A percentile compares a stretch with the other conserved stretches of the same genome.
Evolutionary conservation across 345 rosid species (phyloP).

Genomic region (Eutrema yunnanense): DNA sequence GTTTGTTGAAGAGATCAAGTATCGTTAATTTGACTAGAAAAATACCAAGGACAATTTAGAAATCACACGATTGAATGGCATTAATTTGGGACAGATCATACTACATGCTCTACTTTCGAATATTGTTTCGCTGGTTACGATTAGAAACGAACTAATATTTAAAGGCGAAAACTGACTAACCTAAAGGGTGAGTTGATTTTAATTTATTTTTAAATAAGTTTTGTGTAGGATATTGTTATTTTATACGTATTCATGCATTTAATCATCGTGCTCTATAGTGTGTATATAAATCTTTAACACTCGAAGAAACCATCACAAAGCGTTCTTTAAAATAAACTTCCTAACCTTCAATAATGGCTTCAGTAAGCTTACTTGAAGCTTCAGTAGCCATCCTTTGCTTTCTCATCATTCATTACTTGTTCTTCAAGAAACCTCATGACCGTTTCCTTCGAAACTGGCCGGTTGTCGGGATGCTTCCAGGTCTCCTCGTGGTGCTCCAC

Average conservation of each 20-base stretch:
- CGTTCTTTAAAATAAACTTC: not conserved
- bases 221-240: too few relatives aligned
- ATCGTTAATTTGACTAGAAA: too few relatives aligned
- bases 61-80: too few relatives aligned
- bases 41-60: too few relatives aligned
- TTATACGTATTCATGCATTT: not conserved
- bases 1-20: too few relatives aligned
- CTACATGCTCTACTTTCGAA: too few relatives aligned
- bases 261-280: not conserved
- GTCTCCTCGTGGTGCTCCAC: not conserved
- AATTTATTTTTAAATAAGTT: too few relatives aligned
- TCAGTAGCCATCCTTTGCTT: not conserved
- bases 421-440: not conserved
- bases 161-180: too few relatives aligned
- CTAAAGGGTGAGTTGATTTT: too few relatives aligned
- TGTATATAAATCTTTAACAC: not conserved
- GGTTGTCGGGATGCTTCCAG: conserved; percentile 31
- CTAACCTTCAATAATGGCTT: conserved; percentile 14
- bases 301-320: not conserved
- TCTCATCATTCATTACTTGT: conserved; percentile 7
- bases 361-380: not conserved
- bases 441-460: conserved; percentile 8
- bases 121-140: too few relatives aligned
- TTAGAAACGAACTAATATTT: too few relatives aligned
- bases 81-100: too few relatives aligned